A percentile compares a stretch with the other conserved stretches of the same genome.
Conservation (phyloP, 1,139 yeast genomes). For the Suzukiozyma palmioleophila region DNA sequence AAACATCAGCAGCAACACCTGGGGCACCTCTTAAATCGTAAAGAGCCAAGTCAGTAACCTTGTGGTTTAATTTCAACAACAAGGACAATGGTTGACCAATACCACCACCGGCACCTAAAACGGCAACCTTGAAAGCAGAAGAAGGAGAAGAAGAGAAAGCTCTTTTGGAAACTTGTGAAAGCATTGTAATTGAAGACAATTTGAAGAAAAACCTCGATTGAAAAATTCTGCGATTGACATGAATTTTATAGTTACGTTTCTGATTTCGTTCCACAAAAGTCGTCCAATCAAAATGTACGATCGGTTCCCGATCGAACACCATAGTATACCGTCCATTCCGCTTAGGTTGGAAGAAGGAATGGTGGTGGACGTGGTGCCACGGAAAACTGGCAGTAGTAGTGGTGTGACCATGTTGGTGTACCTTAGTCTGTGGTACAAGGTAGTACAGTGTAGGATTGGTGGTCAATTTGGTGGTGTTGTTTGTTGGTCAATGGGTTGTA, state of each 20-base stretch:
- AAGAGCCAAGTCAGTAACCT: conserved; percentile 62
- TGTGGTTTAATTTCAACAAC: conserved; percentile 64
- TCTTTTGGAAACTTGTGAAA: conserved; percentile 54
- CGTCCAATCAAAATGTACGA: not conserved
- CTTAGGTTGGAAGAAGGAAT: too few relatives aligned
- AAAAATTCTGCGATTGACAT: conserved; percentile 1
- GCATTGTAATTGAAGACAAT: conserved; percentile 24
- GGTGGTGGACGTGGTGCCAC: too few relatives aligned
- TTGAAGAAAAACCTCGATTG: not conserved
- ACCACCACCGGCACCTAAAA: conserved; percentile 81
- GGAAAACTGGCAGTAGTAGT: too few relatives aligned
- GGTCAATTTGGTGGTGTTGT: too few relatives aligned
- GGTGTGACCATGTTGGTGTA: too few relatives aligned
- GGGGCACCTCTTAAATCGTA: conserved; percentile 89
- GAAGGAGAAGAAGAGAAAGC: conserved; percentile 60
- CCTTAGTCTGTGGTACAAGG: too few relatives aligned
- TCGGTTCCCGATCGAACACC: not conserved
- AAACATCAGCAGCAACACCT: conserved; percentile 90
- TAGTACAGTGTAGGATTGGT: too few relatives aligned
- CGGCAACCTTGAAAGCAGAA: conserved; percentile 68
- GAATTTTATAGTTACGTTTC: not conserved
- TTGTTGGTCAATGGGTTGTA: too few relatives aligned
- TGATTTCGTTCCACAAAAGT: not conserved
- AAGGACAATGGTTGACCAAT: conserved; percentile 94
- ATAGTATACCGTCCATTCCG: too few relatives aligned